A percentile compares a stretch with the other conserved stretches of the same genome.
Conservation (phyloP, 768 basidiomycete genomes). For the Fibroporia radiculosa region DNA sequence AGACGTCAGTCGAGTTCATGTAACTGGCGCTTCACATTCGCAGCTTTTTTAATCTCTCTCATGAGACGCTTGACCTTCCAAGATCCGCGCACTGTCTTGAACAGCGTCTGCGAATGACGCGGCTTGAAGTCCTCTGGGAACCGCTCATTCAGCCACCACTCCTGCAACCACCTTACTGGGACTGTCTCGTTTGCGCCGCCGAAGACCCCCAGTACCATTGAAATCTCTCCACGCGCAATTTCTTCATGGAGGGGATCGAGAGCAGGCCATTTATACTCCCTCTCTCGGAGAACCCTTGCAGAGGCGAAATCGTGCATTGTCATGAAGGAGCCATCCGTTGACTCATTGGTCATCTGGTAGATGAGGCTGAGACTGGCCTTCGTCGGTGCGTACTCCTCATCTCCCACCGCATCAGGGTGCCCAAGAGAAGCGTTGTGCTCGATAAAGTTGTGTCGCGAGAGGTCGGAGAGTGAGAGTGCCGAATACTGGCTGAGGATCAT, state of each 20-base stretch:
- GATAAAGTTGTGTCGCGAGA: constrained; percentile 20
- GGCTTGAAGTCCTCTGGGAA: constrained; percentile 4
- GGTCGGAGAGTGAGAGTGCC: constrained; percentile 13
- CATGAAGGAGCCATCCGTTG: constrained; percentile 8
- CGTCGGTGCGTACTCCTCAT: constrained; percentile 16
- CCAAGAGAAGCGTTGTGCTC: constrained; percentile 23
- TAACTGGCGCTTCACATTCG: no score
- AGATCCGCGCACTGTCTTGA: not conserved
- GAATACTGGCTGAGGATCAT: constrained; percentile 7
- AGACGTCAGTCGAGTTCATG: no score
- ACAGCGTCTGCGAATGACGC: constrained; percentile 1
- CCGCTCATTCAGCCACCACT: constrained; percentile 6
- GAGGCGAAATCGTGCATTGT: constrained; percentile 34
- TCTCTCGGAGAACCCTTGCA: constrained; percentile 46
- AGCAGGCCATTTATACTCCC: constrained; percentile 22
- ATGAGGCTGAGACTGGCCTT: constrained; percentile 11
- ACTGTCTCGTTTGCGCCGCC: constrained; percentile 1
- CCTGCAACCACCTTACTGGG: not conserved
- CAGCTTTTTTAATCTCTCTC: not conserved
- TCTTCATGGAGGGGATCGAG: constrained; percentile 44
- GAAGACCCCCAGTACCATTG: constrained; percentile 53
- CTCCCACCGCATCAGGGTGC: constrained; percentile 16
- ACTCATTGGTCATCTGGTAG: constrained; percentile 6
- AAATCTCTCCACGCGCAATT: constrained; percentile 64
- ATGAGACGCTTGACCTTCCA: not conserved